Evolutionary conservation across 805 yeast species (phyloP).

Genomic region (Wickerhamomyces hampshirensis): DNA sequence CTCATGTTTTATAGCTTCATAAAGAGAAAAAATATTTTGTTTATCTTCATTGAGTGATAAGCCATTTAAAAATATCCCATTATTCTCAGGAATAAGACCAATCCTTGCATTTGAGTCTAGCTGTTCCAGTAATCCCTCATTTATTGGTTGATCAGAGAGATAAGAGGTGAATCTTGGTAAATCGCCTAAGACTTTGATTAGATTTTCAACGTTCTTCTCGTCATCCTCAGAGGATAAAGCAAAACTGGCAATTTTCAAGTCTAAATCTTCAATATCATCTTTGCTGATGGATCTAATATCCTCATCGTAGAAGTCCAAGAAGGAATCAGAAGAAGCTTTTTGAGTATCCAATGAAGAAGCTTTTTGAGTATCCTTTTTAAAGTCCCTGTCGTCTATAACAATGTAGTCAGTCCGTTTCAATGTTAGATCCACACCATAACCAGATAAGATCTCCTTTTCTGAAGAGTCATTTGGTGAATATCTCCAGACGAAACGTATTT

Average conservation of each 20-base stretch:
- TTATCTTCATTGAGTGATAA: constrained; percentile 46
- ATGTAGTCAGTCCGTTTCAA: constrained; percentile 64
- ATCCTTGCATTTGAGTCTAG: constrained; percentile 29
- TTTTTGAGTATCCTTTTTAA: constrained; percentile 21
- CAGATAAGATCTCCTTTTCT: constrained; percentile 35
- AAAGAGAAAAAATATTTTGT: constrained; percentile 38
- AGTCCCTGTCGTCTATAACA: constrained; percentile 56
- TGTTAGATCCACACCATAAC: constrained; percentile 64
- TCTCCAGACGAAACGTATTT: constrained; percentile 72
- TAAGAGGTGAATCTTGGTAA: constrained; percentile 51
- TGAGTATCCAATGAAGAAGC: constrained; percentile 9
- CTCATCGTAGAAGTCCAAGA: constrained; percentile 22
- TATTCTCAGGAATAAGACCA: constrained; percentile 35
- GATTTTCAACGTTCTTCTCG: constrained; percentile 30
- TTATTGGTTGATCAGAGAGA: constrained; percentile 12
- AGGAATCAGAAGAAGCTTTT: constrained; percentile 4
- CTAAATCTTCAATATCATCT: constrained; percentile 33
- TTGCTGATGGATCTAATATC: constrained; percentile 29
- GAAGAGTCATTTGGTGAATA: constrained; percentile 41
- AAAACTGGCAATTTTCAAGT: constrained; percentile 35
- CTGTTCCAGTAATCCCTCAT: constrained; percentile 24
- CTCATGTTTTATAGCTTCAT: constrained; percentile 37
- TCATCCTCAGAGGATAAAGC: constrained; percentile 19
- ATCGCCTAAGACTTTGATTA: constrained; percentile 39
- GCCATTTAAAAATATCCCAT: constrained; percentile 69